Evolutionary conservation across 495 filamentous ascomycete species (phyloP).

Genomic region (Xylaria acuta): DNA sequence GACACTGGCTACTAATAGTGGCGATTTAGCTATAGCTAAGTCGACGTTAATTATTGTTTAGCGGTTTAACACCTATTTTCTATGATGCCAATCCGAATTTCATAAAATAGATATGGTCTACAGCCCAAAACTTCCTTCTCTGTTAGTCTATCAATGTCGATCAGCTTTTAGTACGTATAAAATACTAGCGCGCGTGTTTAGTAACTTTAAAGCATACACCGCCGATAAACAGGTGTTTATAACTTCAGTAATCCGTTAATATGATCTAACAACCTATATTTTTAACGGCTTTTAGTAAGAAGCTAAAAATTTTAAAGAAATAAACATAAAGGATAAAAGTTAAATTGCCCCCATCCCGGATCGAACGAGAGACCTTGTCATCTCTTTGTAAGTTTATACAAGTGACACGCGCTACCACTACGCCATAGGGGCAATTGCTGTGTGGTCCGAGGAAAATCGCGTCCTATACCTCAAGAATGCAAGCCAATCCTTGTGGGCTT

Average conservation of each 20-base stretch:
- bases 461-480: neutral
- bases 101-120: neutral
- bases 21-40: neutral
- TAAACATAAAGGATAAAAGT: no score
- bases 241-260: neutral
- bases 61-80: no score
- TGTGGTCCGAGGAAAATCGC: neutral
- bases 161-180: neutral
- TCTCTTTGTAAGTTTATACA: constrained; percentile 18
- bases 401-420: constrained; percentile 32
- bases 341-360: constrained; percentile 27
- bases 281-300: no score
- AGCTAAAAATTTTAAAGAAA: no score
- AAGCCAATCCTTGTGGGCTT: neutral
- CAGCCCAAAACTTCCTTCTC: neutral
- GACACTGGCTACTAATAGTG: neutral
- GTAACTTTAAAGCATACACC: neutral
- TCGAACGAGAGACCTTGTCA: constrained; percentile 33
- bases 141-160: neutral
- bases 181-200: neutral
- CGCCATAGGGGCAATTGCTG: constrained; percentile 25
- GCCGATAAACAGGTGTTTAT: neutral
- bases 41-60: neutral
- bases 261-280: no score
- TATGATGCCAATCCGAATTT: neutral